Evolutionary conservation across 371 early-diverging fungal species (phyloP).

Genomic region (Mortierella sp.): DNA sequence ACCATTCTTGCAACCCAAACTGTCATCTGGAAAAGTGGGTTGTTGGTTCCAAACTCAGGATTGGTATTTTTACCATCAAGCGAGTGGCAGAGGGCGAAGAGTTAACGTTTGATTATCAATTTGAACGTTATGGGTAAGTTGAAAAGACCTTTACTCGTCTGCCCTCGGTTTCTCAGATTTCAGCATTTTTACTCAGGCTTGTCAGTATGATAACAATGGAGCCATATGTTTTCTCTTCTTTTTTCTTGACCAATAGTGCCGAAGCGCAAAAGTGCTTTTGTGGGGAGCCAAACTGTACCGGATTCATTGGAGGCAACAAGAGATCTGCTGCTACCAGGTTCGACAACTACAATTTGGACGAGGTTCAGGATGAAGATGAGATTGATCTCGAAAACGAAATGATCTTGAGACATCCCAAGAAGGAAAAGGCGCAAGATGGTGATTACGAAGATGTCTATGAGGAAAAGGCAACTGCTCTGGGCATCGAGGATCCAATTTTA

Average conservation of each 20-base stretch:
- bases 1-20: conserved; percentile 95
- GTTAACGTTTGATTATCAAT: conserved; percentile 94
- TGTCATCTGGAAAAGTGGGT: conserved; percentile 91
- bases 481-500: conserved; percentile 57
- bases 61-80: conserved; percentile 84
- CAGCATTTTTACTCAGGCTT: neutral
- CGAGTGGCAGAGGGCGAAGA: conserved; percentile 82
- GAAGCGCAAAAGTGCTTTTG: conserved; percentile 94
- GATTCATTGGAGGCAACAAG: conserved; percentile 85
- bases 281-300: conserved; percentile 89
- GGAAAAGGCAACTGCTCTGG: conserved; percentile 34
- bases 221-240: neutral
- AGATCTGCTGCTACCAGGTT: conserved; percentile 52
- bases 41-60: conserved; percentile 78
- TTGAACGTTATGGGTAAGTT: conserved; percentile 79
- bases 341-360: conserved; percentile 54
- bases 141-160: neutral
- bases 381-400: conserved; percentile 58
- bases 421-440: conserved; percentile 52
- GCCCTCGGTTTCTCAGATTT: neutral
- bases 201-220: neutral
- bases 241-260: conserved; percentile 57
- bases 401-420: conserved; percentile 36
- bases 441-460: conserved; percentile 54
- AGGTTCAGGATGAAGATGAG: conserved; percentile 58